Base-by-base conservation (phyloP, 495 filamentous ascomycete genomes). In the Rhypophila decipiens region DNA sequence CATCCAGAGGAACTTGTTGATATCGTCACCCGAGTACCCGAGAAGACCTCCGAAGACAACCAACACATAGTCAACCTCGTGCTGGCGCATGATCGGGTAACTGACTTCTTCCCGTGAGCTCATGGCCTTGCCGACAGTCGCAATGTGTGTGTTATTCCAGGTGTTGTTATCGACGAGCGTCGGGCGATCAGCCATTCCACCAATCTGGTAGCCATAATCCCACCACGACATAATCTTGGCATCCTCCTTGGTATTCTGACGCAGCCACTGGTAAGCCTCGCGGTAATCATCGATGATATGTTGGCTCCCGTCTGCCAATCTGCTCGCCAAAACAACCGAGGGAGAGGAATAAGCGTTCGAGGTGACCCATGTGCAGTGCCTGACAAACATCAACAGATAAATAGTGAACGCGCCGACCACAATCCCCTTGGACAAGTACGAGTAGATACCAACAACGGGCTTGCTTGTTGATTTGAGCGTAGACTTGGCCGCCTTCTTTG, bases 1-100 rank as follows among this genome's bases (percentile, higher is more conserved):
- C 94, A 99, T 99, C 94, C 94, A 99, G 48, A 99, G 71, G 77
- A 99, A 99, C 72, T 99, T 99, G 74, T 99, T 99, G 77, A 99
- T 95, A 61, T 99, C 94, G 60, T 99, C 94, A 40, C 94, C 94
- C n/a, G 90, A 96, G 72, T 99, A 99, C 48, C 94, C 94, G 18
- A 99, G 73, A 39, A 99, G 77, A 54, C 88, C 94, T 58, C 94
- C 94, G 60, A 97, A 99, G 44, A 99, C 95, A 21, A 99, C 82
- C 39, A 99, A 78, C 39, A 99, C 88, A 57, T 99, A 99, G 67
- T 97, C 91, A 10, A 99, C 94, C 66, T 99, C 94, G 61, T 99
- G 94, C 65, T 97, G 87, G 45, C 90, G 82, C 72, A 99, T 86
- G 58, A 99, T 99, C 0, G 93, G 91, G 66, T 97, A 99, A 73